Evolutionary conservation across 2,329 filamentous ascomycete species (phyloP).

Genomic region (Cladosporium sp.): DNA sequence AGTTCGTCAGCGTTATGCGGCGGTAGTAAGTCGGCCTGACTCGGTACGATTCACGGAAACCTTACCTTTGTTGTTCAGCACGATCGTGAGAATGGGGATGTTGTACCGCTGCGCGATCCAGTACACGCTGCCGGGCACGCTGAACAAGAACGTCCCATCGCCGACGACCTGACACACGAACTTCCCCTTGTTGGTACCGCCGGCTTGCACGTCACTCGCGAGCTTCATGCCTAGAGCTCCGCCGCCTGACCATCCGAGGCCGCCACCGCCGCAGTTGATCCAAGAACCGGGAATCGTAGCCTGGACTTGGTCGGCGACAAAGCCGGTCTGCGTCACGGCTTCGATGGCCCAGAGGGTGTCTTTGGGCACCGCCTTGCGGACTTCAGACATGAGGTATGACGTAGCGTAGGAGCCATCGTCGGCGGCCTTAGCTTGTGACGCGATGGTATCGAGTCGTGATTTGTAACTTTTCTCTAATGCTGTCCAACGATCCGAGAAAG

Average conservation of each 20-base stretch:
- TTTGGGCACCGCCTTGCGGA: constrained; percentile 58
- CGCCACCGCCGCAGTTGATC: constrained; percentile 80
- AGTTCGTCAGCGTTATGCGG: not conserved
- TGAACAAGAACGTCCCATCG: constrained; percentile 68
- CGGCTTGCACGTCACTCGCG: constrained; percentile 57
- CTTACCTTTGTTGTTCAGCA: constrained; percentile 65
- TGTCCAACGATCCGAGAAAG: constrained; percentile 48
- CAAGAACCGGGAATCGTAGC: constrained; percentile 68
- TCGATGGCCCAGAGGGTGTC: constrained; percentile 77
- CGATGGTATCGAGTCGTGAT: constrained; percentile 61
- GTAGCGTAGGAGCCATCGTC: constrained; percentile 63
- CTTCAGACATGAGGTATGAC: constrained; percentile 55
- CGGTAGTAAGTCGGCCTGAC: not conserved
- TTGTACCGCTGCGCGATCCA: constrained; percentile 68
- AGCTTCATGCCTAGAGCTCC: constrained; percentile 75
- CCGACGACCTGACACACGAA: constrained; percentile 67
- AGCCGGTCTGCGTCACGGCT: constrained; percentile 69
- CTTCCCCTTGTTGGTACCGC: constrained; percentile 53
- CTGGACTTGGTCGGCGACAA: constrained; percentile 71
- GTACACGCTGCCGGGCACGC: constrained; percentile 64
- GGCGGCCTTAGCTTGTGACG: constrained; percentile 57
- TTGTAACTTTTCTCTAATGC: constrained; percentile 60
- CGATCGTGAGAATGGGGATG: constrained; percentile 66
- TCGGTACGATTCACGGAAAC: not conserved
- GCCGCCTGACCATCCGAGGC: constrained; percentile 78